Evolutionary conservation across 179 eudicot genomes (phyloP), one percentile per base, ranked within the genome.

Genomic region (Beta lomatogona): DNA sequence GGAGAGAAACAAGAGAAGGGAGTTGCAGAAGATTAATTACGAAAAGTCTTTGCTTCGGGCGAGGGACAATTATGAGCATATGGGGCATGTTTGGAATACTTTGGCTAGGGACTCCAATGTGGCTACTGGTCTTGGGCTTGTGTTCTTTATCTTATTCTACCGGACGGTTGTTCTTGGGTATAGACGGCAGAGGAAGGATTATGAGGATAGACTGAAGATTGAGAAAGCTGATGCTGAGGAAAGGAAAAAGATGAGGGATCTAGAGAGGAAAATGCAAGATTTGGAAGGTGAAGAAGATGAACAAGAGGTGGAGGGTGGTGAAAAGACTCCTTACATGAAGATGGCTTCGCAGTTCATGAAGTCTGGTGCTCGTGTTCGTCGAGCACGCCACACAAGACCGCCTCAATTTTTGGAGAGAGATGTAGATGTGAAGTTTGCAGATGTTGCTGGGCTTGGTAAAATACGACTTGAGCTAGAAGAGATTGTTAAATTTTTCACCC

Each of bases 381-480:
- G 92, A 57, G 94, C 90, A 44, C 87, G 80, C 15, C 85, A 69
- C 65, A 86, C 66, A 82, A 92, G 89, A 73, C 85, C 89, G 65
- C 96, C 98, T 11, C 96, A 94, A 73, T 94, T 88, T 82, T 79
- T 93, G 82, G 97, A 95, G 79, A 91, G 88, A 82, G 97, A 89
- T 76, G 87, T 90, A 9, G 97, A 95, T 85, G 98, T 95, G 85
- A 93, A 95, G 89, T 95, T 95, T 86, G n/a, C 96, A 22, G 98
- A 95, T 91, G 98, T 95, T 82, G 98, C 98, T 2, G 98, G 98
- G 81, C 97, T 95, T 71, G 98, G 98, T 72, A 95, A 95, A 85
- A 95, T 95, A 80, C 81, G 97, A 63, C 86, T 91, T 76, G 98
- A 95, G 89, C 92, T 95, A 77, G 98, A 95, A 89, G 98, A 95